phyloP scores from a whole-genome alignment of 495 filamentous ascomycete species.

The Mytilinidion resinicola region DNA sequence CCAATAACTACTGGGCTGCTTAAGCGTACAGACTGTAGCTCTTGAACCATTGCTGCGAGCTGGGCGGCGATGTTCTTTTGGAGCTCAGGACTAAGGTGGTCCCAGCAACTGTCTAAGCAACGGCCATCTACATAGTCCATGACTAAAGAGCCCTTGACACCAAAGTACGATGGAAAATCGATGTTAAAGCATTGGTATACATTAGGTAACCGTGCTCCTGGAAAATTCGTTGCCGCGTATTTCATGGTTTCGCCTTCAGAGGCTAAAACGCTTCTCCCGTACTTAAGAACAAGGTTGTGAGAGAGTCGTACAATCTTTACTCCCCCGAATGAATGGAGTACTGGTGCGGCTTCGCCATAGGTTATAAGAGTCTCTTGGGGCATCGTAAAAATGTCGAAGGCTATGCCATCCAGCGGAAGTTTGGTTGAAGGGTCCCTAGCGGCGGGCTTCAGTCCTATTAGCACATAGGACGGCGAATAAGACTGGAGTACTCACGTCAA shows the following conservation, averaged over 20 bases:
- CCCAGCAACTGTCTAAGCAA: constrained; percentile 7
- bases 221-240: neutral
- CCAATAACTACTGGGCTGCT: constrained; percentile 4
- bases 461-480: neutral
- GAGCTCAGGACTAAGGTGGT: constrained; percentile 8
- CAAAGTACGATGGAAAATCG: constrained; percentile 7
- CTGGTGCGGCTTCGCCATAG: neutral
- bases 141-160: constrained; percentile 11
- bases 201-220: neutral
- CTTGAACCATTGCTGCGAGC: constrained; percentile 4
- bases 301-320: neutral
- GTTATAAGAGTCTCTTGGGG: neutral
- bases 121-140: constrained; percentile 12
- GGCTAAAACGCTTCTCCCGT: neutral
- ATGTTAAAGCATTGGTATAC: constrained; percentile 5
- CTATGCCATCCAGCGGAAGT: neutral
- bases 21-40: constrained; percentile 9
- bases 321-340: neutral
- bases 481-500: neutral
- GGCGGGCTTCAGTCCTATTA: neutral
- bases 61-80: constrained; percentile 11
- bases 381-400: neutral
- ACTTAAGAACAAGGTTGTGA: neutral
- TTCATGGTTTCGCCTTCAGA: neutral
- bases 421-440: neutral